Base-by-base conservation (phyloP, 176 grass and related monocot genomes). In the Triticum urartu region DNA sequence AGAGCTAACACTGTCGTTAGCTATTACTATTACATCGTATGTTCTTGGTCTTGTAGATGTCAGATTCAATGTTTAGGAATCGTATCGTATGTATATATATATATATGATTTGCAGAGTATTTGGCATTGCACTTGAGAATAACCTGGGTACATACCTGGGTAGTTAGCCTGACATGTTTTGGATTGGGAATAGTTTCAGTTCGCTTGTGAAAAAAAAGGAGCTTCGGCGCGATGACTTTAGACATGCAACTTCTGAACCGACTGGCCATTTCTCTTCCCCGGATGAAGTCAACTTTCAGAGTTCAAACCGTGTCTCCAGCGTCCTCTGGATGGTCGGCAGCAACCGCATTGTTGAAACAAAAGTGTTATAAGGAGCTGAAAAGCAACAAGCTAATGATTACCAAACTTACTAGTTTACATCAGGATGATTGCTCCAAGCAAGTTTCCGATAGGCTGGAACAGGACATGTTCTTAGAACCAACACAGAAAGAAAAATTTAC, bases 351-450 rank as follows among this genome's bases (percentile, higher is more conserved):
- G 15, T 18, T 54, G 50, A 54, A 54, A 54, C 15, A 76, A 30
- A 52, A 48, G 43, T n/a, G 21, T 66, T 42, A 38, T 59, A 85
- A 78, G 61, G 8, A 62, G n/a, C 9, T 81, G 63, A 50, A 64
- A 76, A 56, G 54, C 43, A 76, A 32, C 72, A 52, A 52, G 11
- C 47, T 68, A 45, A 47, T 24, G 45, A 81, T 30, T 83, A 86
- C 14, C 70, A 62, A 73, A 89, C 92, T 96, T 84, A 96, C 94
- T 99, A 94, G 92, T 94, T 99, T 63, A 99, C 97, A 65, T 99
- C 97, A 54, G 94, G 97, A 91, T 99, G 94, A 81, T 85, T 91
- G 68, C 80, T 99, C 92, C 94, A 91, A 68, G 92, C 94, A 85
- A 99, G 94, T 82, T 99, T 99, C 34, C 94, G 82, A 83, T 96